Base-by-base conservation (phyloP, 805 yeast genomes). In the Metschnikowia similis region DNA sequence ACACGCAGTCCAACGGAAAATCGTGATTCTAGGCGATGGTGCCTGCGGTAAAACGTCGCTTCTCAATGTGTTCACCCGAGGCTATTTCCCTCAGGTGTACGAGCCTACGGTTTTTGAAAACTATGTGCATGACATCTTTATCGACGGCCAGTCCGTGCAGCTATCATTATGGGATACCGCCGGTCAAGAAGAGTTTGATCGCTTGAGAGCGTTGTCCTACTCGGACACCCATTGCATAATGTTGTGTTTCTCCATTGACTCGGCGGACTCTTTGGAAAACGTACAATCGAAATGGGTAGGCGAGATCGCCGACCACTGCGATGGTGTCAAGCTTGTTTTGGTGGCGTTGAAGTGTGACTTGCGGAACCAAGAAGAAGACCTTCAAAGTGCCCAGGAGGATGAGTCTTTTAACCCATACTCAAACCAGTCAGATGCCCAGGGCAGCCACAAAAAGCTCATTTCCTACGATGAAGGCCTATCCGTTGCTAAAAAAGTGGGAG, bases 91-190 rank as follows among this genome's bases (percentile, higher is more conserved):
- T 8, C 97, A 94, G 66, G 98, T 92, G 17, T 92, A 92, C 68
- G 99, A 91, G 65, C 99, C 99, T 27, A 92, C 99, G 0, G 97
- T 92, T 35, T 92, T 94, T 70, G 98, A 92, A 66, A 92, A 92
- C 72, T 92, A 92, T 66, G 96, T 91, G 52, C 98, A 92, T 69
- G 98, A 92, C 66, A 94, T 92, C 56, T 92, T 89, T 70, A 90
- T 92, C 48, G 99, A 92, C 66, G 92, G 92, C 47, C 89, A 89
- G 66, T 89, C 94, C 45, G 87, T 92, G 60, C 96, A 91, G 63
- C 73, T 92, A 50, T 90, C 97, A 13, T 74, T 92, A 48, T 94
- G 99, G 99, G 99, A 92, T 66, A 92, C 99, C 6, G 99, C 99
- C 1, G 99, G 99, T 7, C 99, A 92, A 74, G 99, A 92, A 71